A percentile compares a stretch with the other conserved stretches of the same genome.
These are phyloP conservation scores for Gossypium mustelinum DNA, from an alignment of 345 rosid species.

Conservation along the genomic window DNA sequence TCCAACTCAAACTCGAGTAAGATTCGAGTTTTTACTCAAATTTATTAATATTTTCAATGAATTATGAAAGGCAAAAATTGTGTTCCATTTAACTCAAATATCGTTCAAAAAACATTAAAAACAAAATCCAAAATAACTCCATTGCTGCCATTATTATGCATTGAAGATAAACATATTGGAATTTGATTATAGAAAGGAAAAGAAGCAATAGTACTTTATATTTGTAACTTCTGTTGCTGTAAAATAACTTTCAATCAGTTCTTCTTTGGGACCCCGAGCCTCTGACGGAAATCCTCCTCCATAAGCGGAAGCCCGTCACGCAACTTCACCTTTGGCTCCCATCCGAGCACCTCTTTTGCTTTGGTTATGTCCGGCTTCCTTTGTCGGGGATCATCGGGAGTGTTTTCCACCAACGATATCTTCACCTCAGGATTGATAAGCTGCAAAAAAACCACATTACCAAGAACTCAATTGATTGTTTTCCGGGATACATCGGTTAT, in stretches of 20 bases:
- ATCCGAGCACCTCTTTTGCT: slow-evolving; percentile 77
- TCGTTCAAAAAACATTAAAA: background rate
- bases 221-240: background rate
- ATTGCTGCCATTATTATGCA: slow-evolving; percentile 1
- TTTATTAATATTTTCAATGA: too few species aligned
- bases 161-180: background rate
- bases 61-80: background rate
- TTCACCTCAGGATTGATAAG: slow-evolving; percentile 72
- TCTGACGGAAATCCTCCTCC: slow-evolving; percentile 87
- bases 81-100: background rate
- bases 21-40: too few species aligned
- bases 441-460: slow-evolving; percentile 33
- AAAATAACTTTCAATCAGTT: slow-evolving; percentile 25
- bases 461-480: background rate
- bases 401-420: slow-evolving; percentile 71
- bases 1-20: too few species aligned
- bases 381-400: slow-evolving; percentile 94
- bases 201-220: background rate
- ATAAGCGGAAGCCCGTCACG: slow-evolving; percentile 86
- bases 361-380: slow-evolving; percentile 85
- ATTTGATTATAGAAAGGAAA: background rate
- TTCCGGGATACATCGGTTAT: background rate
- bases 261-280: slow-evolving; percentile 56
- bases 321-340: slow-evolving; percentile 87
- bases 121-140: background rate